These are phyloP conservation scores for Boletellus emodensis DNA, from an alignment of 768 basidiomycete species.

Conservation along the genomic window DNA sequence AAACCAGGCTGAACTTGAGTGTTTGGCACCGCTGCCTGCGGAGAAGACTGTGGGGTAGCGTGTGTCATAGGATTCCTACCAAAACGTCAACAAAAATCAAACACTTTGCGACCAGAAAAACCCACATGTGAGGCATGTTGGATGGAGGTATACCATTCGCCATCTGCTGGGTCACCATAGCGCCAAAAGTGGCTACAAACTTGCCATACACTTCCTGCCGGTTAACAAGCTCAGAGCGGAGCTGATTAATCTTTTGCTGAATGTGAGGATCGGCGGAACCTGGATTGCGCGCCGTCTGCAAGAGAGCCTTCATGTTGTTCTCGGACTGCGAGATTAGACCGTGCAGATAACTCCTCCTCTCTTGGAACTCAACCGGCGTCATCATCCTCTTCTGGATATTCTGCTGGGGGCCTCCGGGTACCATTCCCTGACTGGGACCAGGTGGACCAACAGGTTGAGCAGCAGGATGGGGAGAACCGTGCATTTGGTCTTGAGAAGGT, in stretches of 20 bases:
- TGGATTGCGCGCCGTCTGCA: conserved; percentile 10
- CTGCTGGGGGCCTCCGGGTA: conserved; percentile 17
- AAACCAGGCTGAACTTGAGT: conserved; percentile 22
- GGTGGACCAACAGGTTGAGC: conserved; percentile 21
- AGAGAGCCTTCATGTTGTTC: conserved; percentile 1
- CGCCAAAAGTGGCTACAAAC: conserved; percentile 31
- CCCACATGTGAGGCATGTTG: conserved; percentile 35
- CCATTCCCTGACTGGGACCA: conserved; percentile 22
- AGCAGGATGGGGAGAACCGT: conserved; percentile 44
- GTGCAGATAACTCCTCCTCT: conserved; percentile 16
- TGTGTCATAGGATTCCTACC: conserved; percentile 18
- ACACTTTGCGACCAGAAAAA: not conserved
- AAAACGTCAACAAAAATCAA: conserved; percentile 6
- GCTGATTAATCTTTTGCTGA: conserved; percentile 14
- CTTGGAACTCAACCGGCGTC: conserved; percentile 22
- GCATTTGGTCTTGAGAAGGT: conserved; percentile 40
- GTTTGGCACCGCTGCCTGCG: conserved; percentile 9
- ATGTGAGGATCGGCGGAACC: conserved; percentile 16
- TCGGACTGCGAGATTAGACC: conserved; percentile 13
- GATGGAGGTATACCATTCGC: conserved; percentile 18
- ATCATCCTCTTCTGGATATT: conserved; percentile 24
- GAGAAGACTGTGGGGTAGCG: conserved; percentile 19
- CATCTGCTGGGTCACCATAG: conserved; percentile 24
- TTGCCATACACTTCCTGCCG: conserved; percentile 41
- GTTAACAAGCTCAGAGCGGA: conserved; percentile 19